These are phyloP conservation scores for Boletus sensibilis DNA, from an alignment of 768 basidiomycete genomes.

Conservation along the genomic window DNA sequence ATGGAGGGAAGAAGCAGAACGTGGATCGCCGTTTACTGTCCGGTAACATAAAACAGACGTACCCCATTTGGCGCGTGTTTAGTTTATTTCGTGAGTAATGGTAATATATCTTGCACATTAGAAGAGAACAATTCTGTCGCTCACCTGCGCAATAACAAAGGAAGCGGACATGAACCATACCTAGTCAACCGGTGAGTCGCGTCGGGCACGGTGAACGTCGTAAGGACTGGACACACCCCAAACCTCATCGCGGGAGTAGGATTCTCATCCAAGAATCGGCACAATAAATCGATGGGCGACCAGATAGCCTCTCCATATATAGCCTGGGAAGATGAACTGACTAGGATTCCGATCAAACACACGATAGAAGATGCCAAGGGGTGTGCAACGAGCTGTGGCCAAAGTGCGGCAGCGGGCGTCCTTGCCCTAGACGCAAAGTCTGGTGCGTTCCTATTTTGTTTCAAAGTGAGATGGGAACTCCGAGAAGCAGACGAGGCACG, in stretches of 20 bases:
- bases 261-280: slow-evolving; percentile 61
- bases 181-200: slow-evolving; percentile 31
- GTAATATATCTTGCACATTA: slow-evolving; percentile 3
- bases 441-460: slow-evolving; percentile 57
- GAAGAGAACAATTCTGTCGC: background rate
- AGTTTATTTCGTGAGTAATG: slow-evolving; percentile 8
- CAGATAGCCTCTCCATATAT: slow-evolving; percentile 79
- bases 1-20: background rate
- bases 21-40: slow-evolving; percentile 19
- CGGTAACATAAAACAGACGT: slow-evolving; percentile 8
- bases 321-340: slow-evolving; percentile 71
- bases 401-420: slow-evolving; percentile 55
- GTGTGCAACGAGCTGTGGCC: slow-evolving; percentile 67
- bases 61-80: slow-evolving; percentile 26
- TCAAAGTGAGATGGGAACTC: slow-evolving; percentile 14
- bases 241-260: slow-evolving; percentile 68
- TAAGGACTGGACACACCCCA: slow-evolving; percentile 40
- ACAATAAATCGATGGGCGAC: slow-evolving; percentile 73
- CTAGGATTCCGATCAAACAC: slow-evolving; percentile 79
- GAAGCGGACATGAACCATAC: slow-evolving; percentile 78
- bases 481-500: slow-evolving; percentile 8
- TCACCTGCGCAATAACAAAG: slow-evolving; percentile 76
- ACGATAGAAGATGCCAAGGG: slow-evolving; percentile 73
- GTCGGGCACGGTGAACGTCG: background rate
- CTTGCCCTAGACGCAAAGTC: slow-evolving; percentile 69